A percentile compares a stretch with the other conserved stretches of the same genome.
These are phyloP conservation scores for Leptosphaerulina australis DNA, from an alignment of 2,329 filamentous ascomycete species.

Conservation along the genomic window DNA sequence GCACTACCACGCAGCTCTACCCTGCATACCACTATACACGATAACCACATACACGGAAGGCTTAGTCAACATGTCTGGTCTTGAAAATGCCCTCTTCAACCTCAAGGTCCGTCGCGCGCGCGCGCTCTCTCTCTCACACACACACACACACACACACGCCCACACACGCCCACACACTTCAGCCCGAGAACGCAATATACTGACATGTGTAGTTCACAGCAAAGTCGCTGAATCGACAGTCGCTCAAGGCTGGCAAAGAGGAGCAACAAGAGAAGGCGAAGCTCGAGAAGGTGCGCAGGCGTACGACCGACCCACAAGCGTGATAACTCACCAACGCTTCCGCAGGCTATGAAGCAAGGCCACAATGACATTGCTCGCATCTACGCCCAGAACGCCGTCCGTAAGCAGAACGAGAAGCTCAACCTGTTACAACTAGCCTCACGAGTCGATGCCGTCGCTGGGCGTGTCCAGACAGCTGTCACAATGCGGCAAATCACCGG, in stretches of 20 bases:
- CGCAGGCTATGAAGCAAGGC: slow-evolving; percentile 63
- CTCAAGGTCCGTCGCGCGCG: slow-evolving; percentile 61
- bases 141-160: too few relatives aligned
- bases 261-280: slow-evolving; percentile 66
- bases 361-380: slow-evolving; percentile 67
- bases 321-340: not conserved
- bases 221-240: slow-evolving; percentile 67
- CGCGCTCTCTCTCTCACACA: too few relatives aligned
- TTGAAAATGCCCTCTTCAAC: slow-evolving; percentile 67
- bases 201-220: slow-evolving; percentile 61
- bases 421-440: slow-evolving; percentile 64
- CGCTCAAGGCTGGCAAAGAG: slow-evolving; percentile 66
- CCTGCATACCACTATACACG: slow-evolving; percentile 18
- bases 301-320: not conserved
- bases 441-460: slow-evolving; percentile 65
- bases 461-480: slow-evolving; percentile 66
- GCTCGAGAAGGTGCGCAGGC: slow-evolving; percentile 60
- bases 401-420: slow-evolving; percentile 67
- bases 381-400: slow-evolving; percentile 67
- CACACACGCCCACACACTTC: not conserved
- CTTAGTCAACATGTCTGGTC: slow-evolving; percentile 60
- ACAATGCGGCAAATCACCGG: slow-evolving; percentile 67
- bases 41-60: slow-evolving; percentile 10
- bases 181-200: slow-evolving; percentile 15
- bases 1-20: slow-evolving; percentile 15